Percentiles rank a stretch among this genome's conserved stretches.
phyloP scores from a whole-genome alignment of 495 filamentous ascomycete genomes.

The Schizothecium vesticola region DNA sequence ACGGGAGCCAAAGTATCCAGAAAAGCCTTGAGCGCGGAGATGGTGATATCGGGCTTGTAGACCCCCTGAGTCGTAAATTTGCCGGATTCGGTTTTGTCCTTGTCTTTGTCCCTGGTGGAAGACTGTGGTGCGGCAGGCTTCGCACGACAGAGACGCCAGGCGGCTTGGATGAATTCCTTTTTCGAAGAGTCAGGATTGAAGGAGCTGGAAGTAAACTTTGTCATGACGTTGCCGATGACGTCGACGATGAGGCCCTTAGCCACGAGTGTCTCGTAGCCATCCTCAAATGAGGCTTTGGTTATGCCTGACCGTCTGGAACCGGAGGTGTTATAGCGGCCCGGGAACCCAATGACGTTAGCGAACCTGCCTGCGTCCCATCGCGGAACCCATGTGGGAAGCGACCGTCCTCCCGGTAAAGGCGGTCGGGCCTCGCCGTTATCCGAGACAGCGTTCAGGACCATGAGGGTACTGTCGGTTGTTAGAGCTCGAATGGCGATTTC shows the following conservation, averaged over 20 bases:
- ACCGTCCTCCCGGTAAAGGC: slow-evolving; percentile 1
- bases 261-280: slow-evolving; percentile 7
- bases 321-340: slow-evolving; percentile 8
- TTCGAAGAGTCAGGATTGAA: slow-evolving; percentile 12
- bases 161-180: slow-evolving; percentile 7
- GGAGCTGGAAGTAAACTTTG: slow-evolving; percentile 8
- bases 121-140: not conserved
- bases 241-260: slow-evolving; percentile 6
- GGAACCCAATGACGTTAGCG: slow-evolving; percentile 4
- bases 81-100: slow-evolving; percentile 1
- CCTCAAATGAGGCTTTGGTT: slow-evolving; percentile 8
- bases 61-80: slow-evolving; percentile 12
- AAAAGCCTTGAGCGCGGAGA: slow-evolving; percentile 3
- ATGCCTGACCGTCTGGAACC: slow-evolving; percentile 1
- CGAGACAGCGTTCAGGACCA: slow-evolving; percentile 12
- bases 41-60: slow-evolving; percentile 5
- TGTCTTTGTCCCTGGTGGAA: not conserved
- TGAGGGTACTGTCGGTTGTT: slow-evolving; percentile 5
- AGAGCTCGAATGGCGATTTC: slow-evolving; percentile 15
- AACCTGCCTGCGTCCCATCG: slow-evolving; percentile 13
- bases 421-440: slow-evolving; percentile 5
- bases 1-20: slow-evolving; percentile 11
- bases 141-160: slow-evolving; percentile 7
- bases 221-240: slow-evolving; percentile 5
- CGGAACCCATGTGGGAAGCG: slow-evolving; percentile 10